Conservation (phyloP, 108 stramenopile species). For the Epipyxis sp. region DNA sequence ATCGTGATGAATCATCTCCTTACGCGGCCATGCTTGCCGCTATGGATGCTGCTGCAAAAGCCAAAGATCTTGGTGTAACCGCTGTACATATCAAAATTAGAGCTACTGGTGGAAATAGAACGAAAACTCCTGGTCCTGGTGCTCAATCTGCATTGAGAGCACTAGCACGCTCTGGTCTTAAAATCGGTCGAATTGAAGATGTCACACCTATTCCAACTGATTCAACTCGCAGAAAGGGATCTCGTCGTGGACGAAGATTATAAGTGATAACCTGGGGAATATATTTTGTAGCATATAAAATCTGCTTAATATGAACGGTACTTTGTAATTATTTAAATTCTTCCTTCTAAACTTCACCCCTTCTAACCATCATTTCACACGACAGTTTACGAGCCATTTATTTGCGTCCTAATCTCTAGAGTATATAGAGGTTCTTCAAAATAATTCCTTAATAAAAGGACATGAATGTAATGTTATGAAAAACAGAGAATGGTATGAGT, state of each 20-base stretch:
- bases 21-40: conserved; percentile 99
- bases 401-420: too few relatives aligned
- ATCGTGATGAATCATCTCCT: conserved; percentile 97
- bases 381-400: too few relatives aligned
- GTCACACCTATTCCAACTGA: conserved; percentile 99
- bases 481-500: too few relatives aligned
- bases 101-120: conserved; percentile 96
- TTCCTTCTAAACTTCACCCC: too few relatives aligned
- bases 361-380: too few relatives aligned
- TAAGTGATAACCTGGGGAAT: too few relatives aligned
- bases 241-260: conserved; percentile 99
- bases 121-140: conserved; percentile 93
- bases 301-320: too few relatives aligned
- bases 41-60: conserved; percentile 88
- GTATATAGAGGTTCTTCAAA: too few relatives aligned
- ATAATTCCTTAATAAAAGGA: too few relatives aligned
- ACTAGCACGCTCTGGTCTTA: conserved; percentile 92
- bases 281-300: too few relatives aligned
- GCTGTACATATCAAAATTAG: conserved; percentile 99
- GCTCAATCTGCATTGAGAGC: conserved; percentile 96
- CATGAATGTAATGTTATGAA: too few relatives aligned
- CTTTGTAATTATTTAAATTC: too few relatives aligned
- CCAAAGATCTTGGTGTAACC: conserved; percentile 91
- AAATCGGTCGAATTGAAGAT: conserved; percentile 99
- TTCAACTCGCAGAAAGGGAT: conserved; percentile 92